Evolutionary conservation across 2,329 filamentous ascomycete species (phyloP).

Genomic region (Elsinoe australis): DNA sequence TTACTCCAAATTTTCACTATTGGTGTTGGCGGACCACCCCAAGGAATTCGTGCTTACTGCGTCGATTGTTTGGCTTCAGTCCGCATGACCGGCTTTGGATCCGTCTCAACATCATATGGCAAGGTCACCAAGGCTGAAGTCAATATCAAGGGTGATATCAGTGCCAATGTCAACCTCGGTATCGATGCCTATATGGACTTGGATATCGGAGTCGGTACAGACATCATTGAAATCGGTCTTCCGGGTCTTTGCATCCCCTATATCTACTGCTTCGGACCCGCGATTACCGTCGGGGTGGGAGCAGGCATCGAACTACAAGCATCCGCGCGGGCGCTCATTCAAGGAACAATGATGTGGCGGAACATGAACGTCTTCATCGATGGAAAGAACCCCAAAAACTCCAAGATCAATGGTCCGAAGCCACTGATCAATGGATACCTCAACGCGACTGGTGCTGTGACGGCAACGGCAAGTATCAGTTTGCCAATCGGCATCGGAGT

Average conservation of each 20-base stretch:
- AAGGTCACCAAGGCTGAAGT: conserved; percentile 1
- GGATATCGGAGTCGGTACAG: background rate
- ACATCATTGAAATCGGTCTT: background rate
- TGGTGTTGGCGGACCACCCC: background rate
- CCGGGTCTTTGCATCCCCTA: background rate
- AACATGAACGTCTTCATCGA: conserved; percentile 10
- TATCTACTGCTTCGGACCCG: background rate
- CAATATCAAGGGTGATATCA: background rate
- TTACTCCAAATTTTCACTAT: background rate
- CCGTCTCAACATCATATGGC: background rate
- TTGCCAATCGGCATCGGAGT: conserved; percentile 5
- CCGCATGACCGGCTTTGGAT: conserved; percentile 1
- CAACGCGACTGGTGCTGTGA: background rate
- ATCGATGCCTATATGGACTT: conserved; percentile 1
- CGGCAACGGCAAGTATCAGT: conserved; percentile 1
- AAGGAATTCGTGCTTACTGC: background rate
- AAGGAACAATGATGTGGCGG: background rate
- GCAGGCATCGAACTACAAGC: background rate
- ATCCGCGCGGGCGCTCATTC: background rate
- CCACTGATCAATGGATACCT: background rate
- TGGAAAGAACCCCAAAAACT: background rate
- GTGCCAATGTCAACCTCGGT: background rate
- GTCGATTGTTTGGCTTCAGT: conserved; percentile 4
- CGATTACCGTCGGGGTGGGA: background rate
- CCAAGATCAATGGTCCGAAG: background rate